A percentile compares a stretch with the other conserved stretches of the same genome.
These are phyloP conservation scores for Styphnolobium japonicum DNA, from an alignment of 306 rosid species.

Conservation along the genomic window DNA sequence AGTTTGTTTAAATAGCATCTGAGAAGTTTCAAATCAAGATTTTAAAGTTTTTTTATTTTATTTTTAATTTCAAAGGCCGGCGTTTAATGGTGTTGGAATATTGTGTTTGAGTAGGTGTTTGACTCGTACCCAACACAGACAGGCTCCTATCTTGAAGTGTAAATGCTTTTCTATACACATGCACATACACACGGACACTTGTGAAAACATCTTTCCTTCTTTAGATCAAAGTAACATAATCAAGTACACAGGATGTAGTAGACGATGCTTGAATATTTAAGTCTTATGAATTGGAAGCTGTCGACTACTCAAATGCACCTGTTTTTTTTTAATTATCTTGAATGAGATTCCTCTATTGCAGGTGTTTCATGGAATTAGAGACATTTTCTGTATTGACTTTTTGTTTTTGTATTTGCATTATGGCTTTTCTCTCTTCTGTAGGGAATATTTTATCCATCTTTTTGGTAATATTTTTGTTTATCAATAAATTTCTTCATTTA, in stretches of 20 bases:
- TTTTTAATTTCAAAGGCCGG: neutral
- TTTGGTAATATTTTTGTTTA: neutral
- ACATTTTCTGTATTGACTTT: neutral
- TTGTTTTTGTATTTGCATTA: neutral
- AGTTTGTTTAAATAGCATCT: neutral
- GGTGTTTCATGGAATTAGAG: neutral
- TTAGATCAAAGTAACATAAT: neutral
- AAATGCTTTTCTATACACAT: neutral
- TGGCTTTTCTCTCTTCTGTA: neutral
- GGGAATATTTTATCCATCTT: neutral
- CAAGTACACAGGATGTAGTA: neutral
- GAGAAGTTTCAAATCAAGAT: neutral
- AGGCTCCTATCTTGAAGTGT: neutral
- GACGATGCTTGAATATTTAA: neutral
- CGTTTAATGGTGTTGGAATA: neutral
- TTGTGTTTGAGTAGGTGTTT: neutral
- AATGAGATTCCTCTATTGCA: neutral
- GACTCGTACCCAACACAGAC: neutral
- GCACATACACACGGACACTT: neutral
- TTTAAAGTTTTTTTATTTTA: too few relatives aligned
- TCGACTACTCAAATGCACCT: neutral
- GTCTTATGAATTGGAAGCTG: neutral
- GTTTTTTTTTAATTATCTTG: neutral
- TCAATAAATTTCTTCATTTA: neutral
- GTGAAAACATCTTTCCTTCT: neutral